phyloP scores from a whole-genome alignment of 1,139 yeast genomes.

The Hansenula anomala region DNA sequence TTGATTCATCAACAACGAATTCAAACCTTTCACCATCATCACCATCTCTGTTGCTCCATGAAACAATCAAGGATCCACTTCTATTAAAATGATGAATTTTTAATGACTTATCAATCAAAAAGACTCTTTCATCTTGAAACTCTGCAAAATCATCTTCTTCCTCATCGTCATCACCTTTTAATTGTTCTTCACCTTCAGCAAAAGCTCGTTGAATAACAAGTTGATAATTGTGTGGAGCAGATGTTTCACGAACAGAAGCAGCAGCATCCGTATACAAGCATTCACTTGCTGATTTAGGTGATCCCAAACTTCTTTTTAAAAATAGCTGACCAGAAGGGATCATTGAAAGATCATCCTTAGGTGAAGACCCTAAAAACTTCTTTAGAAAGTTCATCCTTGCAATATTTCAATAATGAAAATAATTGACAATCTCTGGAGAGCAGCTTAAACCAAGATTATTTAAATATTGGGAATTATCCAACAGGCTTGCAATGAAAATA shows the following conservation, averaged over 20 bases:
- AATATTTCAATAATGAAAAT: neutral
- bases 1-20: constrained; percentile 66
- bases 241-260: constrained; percentile 64
- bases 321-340: constrained; percentile 80
- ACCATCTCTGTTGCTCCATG: constrained; percentile 83
- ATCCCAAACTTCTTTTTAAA: constrained; percentile 65
- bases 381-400: constrained; percentile 71
- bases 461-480: too few relatives aligned
- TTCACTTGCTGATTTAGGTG: constrained; percentile 85
- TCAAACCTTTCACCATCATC: constrained; percentile 86
- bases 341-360: constrained; percentile 64
- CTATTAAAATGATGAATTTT: constrained; percentile 40
- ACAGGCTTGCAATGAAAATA: too few relatives aligned
- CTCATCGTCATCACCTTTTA: constrained; percentile 55
- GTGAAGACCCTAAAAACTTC: constrained; percentile 57
- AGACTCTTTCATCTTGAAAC: constrained; percentile 43
- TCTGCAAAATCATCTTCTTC: constrained; percentile 45
- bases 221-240: constrained; percentile 64
- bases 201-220: constrained; percentile 65
- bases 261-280: constrained; percentile 81
- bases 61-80: constrained; percentile 47
- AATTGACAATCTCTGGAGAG: too few relatives aligned
- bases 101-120: constrained; percentile 61
- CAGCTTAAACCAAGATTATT: too few relatives aligned
- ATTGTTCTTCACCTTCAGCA: constrained; percentile 59